Base-by-base conservation (phyloP, 2,329 filamentous ascomycete genomes). In the Epichloe scottii region DNA sequence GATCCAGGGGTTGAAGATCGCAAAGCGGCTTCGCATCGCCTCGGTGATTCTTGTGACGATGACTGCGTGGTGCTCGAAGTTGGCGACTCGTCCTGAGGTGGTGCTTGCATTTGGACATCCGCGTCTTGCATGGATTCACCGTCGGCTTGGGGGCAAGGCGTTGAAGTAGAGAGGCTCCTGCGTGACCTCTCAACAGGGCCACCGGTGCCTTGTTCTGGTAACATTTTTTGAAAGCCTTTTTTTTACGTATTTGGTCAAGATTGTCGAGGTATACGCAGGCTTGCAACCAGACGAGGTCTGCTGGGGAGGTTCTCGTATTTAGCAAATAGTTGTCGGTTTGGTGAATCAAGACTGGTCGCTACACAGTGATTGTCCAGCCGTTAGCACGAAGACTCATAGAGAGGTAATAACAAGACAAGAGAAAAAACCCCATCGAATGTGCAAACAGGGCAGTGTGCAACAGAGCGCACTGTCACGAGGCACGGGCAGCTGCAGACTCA, bases 201-300 rank as follows among this genome's bases (percentile, higher is more conserved):
- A 49, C 71, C 71, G 52, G 71, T 67, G 49, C 70, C 70, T 63
- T 77, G 73, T 55, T 77, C 71, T 55, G 66, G 68, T 63, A 72
- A 67, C 59, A 68, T 72, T 8, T 48, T 54, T 14, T 6, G 4
- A 11, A 14, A 6, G 21, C 42, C 21, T 15, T 10, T 26, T 12
- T 43, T 34, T 21, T 23, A 3, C 3, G 10, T 26, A 3, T 30
- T 41, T 21, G 7, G 33, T n/a, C 17, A 38, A 42, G 14, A 14
- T 33, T n/a, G 23, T 30, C 14, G 37, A 26, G 34, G 5, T 33
- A 17, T 33, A 15, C 30, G 30, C 10, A 30, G 10, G 30, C 10
- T 30, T 30, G 30, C 8, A 11, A 34, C 7, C 10, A 41, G 17
- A 4, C n/a, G 5, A 4, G 3, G 14, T 35, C 14, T n/a, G 8